Conservation (phyloP, 2,329 filamentous ascomycete genomes). For the Colletotrichum sojae region DNA sequence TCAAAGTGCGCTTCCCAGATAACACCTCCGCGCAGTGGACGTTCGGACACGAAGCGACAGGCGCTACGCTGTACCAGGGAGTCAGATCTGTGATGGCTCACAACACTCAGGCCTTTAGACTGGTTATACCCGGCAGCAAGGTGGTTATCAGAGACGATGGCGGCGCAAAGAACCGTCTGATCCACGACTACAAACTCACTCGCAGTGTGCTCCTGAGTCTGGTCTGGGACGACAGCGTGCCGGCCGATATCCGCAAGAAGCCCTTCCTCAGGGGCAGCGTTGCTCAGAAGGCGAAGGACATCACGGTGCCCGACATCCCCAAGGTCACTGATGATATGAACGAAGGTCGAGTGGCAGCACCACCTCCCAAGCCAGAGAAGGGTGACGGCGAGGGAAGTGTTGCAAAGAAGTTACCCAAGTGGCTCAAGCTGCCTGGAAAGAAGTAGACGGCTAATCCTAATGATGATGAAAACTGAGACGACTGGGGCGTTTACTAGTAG, state of each 20-base stretch:
- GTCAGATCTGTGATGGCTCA: conserved; percentile 80
- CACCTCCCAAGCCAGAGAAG: conserved; percentile 46
- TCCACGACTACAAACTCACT: conserved; percentile 79
- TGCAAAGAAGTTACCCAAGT: too few relatives aligned
- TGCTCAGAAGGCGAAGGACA: conserved; percentile 73
- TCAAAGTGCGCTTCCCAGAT: conserved; percentile 91
- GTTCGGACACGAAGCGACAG: conserved; percentile 79
- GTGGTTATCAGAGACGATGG: conserved; percentile 63
- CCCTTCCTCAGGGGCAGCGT: conserved; percentile 72
- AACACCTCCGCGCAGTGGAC: conserved; percentile 82
- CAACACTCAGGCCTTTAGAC: conserved; percentile 76
- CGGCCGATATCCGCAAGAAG: conserved; percentile 66
- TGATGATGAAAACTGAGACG: too few relatives aligned
- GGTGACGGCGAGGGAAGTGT: too few relatives aligned
- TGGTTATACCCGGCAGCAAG: conserved; percentile 74
- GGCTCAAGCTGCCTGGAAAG: too few relatives aligned
- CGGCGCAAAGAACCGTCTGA: conserved; percentile 69
- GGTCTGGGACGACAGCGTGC: conserved; percentile 77
- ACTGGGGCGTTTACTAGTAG: too few relatives aligned
- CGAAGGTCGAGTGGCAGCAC: conserved; percentile 47
- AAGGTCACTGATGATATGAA: conserved; percentile 56
- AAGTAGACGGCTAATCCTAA: too few relatives aligned
- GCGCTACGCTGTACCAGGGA: conserved; percentile 79
- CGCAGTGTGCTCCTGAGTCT: conserved; percentile 83
- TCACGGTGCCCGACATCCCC: conserved; percentile 74